Base-by-base conservation (phyloP, 805 yeast species). In the Saccharomycopsis olivae region DNA sequence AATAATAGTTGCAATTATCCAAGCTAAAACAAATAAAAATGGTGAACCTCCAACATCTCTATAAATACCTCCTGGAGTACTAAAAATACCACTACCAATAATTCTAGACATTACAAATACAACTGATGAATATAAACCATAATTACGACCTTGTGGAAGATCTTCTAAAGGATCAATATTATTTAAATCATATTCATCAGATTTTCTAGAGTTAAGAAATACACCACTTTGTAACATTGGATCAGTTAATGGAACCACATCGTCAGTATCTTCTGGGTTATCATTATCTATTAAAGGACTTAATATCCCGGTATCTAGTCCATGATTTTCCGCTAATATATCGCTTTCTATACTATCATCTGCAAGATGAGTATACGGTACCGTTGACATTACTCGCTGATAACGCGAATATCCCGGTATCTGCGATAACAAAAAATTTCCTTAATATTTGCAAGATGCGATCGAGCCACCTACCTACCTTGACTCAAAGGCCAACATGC, bases 81-180 rank as follows among this genome's bases (percentile, higher is more conserved):
- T 78, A 60, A 81, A 78, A 6, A 82, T 80, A 0, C 92, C 92
- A 0, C 87, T 77, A 0, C 94, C 92, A 10, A 82, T 61, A 31
- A 82, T 81, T 44, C 88, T 61, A 13, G 84, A 73, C 5, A 82
- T 66, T 49, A 78, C 76, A 43, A 79, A 58, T 33, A 78, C 67
- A 30, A 76, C 65, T 0, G 84, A 77, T 5, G 86, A 75, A 49
- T 69, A 78, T 2, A 78, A 55, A 0, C 89, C 89, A 45, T 82
- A 55, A 56, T 80, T 86, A 29, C 89, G 61, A 1, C 89, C 89
- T 49, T 78, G 86, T 1, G 88, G 88, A 1, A 70, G 57, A 17
- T 72, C 77, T 35, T 46, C 49, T 6, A 43, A 33, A 25, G 17
- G 40, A 29, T 13, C 24, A 32, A 6, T 41, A 23, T 40, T 40